Evolutionary conservation across 768 basidiomycete species (phyloP).

Genomic region (Sarcomyxa edulis): DNA sequence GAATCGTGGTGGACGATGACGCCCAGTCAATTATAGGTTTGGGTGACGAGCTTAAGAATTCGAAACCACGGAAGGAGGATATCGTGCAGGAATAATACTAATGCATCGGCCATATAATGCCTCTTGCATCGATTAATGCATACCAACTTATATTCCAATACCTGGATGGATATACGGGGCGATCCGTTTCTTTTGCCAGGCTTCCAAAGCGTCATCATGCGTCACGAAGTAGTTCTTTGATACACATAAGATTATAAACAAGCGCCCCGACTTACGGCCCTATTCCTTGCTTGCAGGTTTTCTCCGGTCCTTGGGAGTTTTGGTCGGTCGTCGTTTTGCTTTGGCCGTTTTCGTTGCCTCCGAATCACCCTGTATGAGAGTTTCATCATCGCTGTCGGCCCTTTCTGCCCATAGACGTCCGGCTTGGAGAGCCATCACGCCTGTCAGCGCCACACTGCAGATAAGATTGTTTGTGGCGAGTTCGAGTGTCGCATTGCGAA

Average conservation of each 20-base stretch:
- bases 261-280: too few species aligned
- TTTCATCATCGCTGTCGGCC: constrained; percentile 53
- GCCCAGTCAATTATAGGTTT: constrained; percentile 80
- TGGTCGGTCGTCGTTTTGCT: constrained; percentile 1
- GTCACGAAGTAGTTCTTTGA: too few species aligned
- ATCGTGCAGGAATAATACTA: constrained; percentile 69
- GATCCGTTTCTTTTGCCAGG: too few species aligned
- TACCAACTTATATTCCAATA: not conserved
- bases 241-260: too few species aligned
- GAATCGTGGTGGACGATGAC: constrained; percentile 81
- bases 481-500: constrained; percentile 64
- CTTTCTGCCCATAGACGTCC: constrained; percentile 84
- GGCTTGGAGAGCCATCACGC: constrained; percentile 80
- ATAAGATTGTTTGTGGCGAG: constrained; percentile 82
- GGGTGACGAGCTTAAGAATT: constrained; percentile 75
- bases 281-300: too few species aligned
- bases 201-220: too few species aligned
- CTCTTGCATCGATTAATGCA: constrained; percentile 1
- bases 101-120: constrained; percentile 7
- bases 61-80: constrained; percentile 90
- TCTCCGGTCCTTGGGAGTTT: constrained; percentile 2
- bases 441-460: constrained; percentile 83
- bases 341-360: constrained; percentile 13
- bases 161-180: too few species aligned
- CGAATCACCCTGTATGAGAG: constrained; percentile 22